Percentiles rank a stretch among this genome's conserved stretches.
phyloP scores from a whole-genome alignment of 192 early-diverging fungal species.

The Allomyces macrogynus region DNA sequence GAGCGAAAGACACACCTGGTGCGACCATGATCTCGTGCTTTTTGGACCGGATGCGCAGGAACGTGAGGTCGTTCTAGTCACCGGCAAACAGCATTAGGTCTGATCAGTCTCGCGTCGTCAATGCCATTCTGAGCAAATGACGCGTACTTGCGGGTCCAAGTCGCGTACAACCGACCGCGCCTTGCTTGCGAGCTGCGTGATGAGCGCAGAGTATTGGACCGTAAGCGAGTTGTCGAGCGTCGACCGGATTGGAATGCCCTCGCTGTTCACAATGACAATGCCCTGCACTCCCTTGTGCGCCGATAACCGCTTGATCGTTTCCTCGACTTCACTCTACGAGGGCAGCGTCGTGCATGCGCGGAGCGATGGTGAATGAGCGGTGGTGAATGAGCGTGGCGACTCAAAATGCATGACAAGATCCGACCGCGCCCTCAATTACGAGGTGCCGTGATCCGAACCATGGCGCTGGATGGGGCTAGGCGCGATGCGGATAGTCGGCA shows the following conservation, averaged over 20 bases:
- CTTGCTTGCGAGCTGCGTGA: constrained; percentile 61
- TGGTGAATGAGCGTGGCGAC: no score
- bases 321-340: constrained; percentile 53
- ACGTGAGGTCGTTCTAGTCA: constrained; percentile 73
- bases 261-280: constrained; percentile 76
- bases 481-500: no score
- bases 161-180: constrained; percentile 55
- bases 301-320: constrained; percentile 74
- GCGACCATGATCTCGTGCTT: constrained; percentile 95
- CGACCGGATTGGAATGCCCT: constrained; percentile 75
- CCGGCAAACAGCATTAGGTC: not conserved
- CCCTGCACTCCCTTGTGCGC: constrained; percentile 78
- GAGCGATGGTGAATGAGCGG: no score
- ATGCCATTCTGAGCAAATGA: not conserved
- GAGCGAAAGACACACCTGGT: constrained; percentile 34
- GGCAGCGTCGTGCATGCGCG: no score
- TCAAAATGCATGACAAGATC: no score
- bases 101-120: no score
- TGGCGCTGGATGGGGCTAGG: no score
- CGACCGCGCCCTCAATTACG: no score
- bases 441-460: no score
- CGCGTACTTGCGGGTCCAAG: constrained; percentile 55
- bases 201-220: constrained; percentile 61
- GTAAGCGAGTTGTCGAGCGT: constrained; percentile 61
- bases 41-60: constrained; percentile 77